Conservation (phyloP, 83 land plant species). For the Diphasiastrum complanatum region DNA sequence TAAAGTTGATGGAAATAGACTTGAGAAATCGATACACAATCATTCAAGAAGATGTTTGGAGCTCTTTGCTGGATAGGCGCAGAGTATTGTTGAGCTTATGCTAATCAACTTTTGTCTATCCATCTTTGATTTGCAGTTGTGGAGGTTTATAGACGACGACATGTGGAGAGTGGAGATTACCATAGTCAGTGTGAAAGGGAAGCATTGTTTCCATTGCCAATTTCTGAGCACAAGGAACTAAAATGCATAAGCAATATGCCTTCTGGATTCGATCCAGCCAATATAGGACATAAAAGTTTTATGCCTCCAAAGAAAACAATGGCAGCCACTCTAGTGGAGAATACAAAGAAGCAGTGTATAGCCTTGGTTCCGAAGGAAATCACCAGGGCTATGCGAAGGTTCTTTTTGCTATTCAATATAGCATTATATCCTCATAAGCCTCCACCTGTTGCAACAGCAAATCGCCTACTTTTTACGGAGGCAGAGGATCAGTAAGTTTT, state of each 20-base stretch:
- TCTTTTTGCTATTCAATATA: constrained; percentile 55
- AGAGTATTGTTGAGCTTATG: no score
- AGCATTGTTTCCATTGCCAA: constrained; percentile 63
- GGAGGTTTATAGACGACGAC: constrained; percentile 37
- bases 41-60: no score
- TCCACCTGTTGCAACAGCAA: constrained; percentile 67
- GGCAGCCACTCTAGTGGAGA: constrained; percentile 83
- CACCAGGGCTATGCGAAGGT: constrained; percentile 49
- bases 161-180: constrained; percentile 31
- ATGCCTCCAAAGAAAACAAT: constrained; percentile 57
- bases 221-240: background rate
- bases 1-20: no score
- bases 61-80: no score
- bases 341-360: constrained; percentile 62
- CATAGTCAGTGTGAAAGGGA: constrained; percentile 35
- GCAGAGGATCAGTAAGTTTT: constrained; percentile 83
- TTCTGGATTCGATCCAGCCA: no score
- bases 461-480: constrained; percentile 89
- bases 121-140: constrained; percentile 72
- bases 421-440: constrained; percentile 86
- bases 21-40: background rate
- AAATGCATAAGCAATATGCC: background rate
- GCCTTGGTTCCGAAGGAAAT: constrained; percentile 68
- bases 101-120: no score
- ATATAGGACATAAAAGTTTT: no score